Conservation (phyloP, 2,329 filamentous ascomycete genomes). For the Huntiella moniliformis region DNA sequence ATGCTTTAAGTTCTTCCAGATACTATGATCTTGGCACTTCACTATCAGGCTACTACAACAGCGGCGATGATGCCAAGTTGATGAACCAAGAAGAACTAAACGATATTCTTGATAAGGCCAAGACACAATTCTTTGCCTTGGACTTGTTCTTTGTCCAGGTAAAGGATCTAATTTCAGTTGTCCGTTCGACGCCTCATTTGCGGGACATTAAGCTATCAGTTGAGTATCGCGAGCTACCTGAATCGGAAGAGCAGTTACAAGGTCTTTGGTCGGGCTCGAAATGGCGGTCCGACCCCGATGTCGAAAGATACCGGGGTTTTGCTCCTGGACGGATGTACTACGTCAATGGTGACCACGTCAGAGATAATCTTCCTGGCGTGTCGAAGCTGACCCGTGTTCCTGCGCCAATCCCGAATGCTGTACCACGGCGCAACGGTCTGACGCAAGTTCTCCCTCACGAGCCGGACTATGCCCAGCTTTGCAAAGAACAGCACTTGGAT, state of each 20-base stretch:
- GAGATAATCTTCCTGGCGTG: slow-evolving; percentile 30
- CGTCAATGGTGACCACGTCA: slow-evolving; percentile 33
- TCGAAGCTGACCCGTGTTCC: slow-evolving; percentile 32
- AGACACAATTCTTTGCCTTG: slow-evolving; percentile 34
- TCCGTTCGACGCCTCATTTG: slow-evolving; percentile 40
- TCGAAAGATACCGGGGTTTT: slow-evolving; percentile 31
- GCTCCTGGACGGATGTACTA: slow-evolving; percentile 40
- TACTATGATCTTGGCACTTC: slow-evolving; percentile 35
- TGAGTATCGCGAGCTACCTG: slow-evolving; percentile 39
- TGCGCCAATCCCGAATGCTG: slow-evolving; percentile 30
- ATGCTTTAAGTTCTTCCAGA: slow-evolving; percentile 31
- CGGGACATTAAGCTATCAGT: slow-evolving; percentile 35
- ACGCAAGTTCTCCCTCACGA: slow-evolving; percentile 34
- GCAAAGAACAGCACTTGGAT: slow-evolving; percentile 36
- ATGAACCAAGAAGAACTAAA: slow-evolving; percentile 27
- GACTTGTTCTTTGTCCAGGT: slow-evolving; percentile 53
- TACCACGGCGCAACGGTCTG: slow-evolving; percentile 33
- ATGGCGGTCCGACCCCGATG: slow-evolving; percentile 41
- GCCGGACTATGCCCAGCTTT: slow-evolving; percentile 36
- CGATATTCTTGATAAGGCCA: slow-evolving; percentile 29
- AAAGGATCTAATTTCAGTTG: slow-evolving; percentile 39
- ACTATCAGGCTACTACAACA: slow-evolving; percentile 32
- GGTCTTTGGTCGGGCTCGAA: slow-evolving; percentile 28
- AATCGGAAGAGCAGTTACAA: slow-evolving; percentile 27
- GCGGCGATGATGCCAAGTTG: slow-evolving; percentile 24